Conservation (phyloP, 371 early-diverging fungal species). For the Mortierella sp. region DNA sequence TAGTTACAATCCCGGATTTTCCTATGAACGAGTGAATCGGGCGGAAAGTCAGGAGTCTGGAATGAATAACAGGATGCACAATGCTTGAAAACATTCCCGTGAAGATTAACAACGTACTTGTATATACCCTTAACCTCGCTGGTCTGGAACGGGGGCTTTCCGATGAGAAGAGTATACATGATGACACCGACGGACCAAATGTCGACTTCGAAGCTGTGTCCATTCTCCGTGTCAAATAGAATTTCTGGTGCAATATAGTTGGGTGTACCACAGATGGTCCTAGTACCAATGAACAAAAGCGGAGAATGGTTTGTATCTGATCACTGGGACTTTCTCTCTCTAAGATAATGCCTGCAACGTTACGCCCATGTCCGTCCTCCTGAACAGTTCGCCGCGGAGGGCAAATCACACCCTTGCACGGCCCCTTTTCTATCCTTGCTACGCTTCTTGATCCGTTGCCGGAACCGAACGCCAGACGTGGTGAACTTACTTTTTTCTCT, state of each 20-base stretch:
- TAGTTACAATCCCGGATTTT: conserved; percentile 85
- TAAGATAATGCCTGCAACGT: too few species aligned
- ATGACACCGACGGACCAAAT: conserved; percentile 99
- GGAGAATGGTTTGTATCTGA: background rate
- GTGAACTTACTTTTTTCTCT: conserved; percentile 91
- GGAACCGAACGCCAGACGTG: too few species aligned
- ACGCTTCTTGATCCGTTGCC: too few species aligned
- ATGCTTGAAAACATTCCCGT: conserved; percentile 5
- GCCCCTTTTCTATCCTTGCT: too few species aligned
- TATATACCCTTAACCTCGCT: conserved; percentile 87
- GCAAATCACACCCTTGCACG: too few species aligned
- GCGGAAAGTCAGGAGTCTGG: conserved; percentile 21
- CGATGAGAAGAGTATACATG: conserved; percentile 94
- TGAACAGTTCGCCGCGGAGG: too few species aligned
- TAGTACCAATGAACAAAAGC: too few species aligned
- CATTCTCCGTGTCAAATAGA: conserved; percentile 81
- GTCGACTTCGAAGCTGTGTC: conserved; percentile 98
- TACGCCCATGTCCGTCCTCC: too few species aligned
- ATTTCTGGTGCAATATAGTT: conserved; percentile 99
- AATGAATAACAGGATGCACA: conserved; percentile 7
- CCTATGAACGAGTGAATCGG: conserved; percentile 51
- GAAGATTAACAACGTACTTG: conserved; percentile 58
- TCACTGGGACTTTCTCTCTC: background rate
- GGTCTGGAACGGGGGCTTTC: conserved; percentile 97
- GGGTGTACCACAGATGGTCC: conserved; percentile 98